phyloP scores from a whole-genome alignment of 2,329 filamentous ascomycete species.

The Xylariaceae sp. region DNA sequence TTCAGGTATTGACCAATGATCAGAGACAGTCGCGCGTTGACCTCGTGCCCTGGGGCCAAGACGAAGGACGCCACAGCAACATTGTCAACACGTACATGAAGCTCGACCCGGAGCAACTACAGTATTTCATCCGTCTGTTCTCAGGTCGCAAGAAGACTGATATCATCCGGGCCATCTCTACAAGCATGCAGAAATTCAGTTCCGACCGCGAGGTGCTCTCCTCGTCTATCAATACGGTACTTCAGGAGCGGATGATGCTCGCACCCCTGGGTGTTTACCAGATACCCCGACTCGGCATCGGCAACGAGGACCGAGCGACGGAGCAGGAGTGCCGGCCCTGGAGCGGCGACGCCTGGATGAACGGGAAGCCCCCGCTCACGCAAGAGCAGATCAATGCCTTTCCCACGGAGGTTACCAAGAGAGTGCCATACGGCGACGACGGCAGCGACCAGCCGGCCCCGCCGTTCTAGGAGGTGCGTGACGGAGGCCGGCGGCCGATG shows the following conservation, averaged over 20 bases:
- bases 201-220: constrained; percentile 27
- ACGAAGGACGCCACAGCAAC: constrained; percentile 19
- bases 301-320: constrained; percentile 17
- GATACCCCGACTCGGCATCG: constrained; percentile 18
- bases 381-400: constrained; percentile 9
- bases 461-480: constrained; percentile 12
- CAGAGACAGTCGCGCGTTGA: constrained; percentile 13
- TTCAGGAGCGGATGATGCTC: constrained; percentile 19
- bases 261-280: constrained; percentile 6
- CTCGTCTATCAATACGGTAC: constrained; percentile 18
- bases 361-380: constrained; percentile 16
- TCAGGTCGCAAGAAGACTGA: constrained; percentile 38
- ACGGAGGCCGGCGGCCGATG: too few relatives aligned
- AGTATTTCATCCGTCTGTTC: constrained; percentile 39
- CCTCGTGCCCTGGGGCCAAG: constrained; percentile 21
- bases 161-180: constrained; percentile 34
- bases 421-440: constrained; percentile 18
- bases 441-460: constrained; percentile 9
- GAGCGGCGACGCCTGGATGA: constrained; percentile 16
- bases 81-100: constrained; percentile 36
- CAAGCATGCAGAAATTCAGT: constrained; percentile 34
- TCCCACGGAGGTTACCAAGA: constrained; percentile 10
- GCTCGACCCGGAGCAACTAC: constrained; percentile 41
- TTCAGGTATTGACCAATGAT: constrained; percentile 7
- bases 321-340: constrained; percentile 9